Percentiles rank a stretch among this genome's conserved stretches.
phyloP scores from a whole-genome alignment of 495 filamentous ascomycete genomes.

The Penicillium simplicissimum region DNA sequence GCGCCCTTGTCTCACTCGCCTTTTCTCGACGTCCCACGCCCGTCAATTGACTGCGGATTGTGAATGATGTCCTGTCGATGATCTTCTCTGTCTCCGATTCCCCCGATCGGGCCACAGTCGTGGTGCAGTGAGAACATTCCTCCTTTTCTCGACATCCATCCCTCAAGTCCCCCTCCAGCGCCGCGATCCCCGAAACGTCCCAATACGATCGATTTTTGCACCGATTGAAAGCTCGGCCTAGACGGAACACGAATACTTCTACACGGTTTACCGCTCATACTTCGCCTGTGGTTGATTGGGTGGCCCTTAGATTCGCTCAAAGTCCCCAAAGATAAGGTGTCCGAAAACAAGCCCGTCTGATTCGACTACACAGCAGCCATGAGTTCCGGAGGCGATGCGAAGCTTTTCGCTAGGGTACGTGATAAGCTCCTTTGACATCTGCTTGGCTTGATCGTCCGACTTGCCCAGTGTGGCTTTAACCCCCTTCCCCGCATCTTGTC shows the following conservation, averaged over 20 bases:
- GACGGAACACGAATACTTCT: background rate
- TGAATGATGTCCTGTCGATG: conserved; percentile 23
- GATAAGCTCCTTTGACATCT: conserved; percentile 8
- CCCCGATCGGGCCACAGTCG: conserved; percentile 19
- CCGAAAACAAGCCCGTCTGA: conserved; percentile 15
- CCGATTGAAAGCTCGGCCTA: background rate
- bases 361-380: conserved; percentile 46
- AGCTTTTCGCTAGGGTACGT: conserved; percentile 98
- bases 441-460: conserved; percentile 19
- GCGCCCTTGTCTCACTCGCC: conserved; percentile 15
- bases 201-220: conserved; percentile 6
- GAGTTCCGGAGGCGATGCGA: conserved; percentile 91
- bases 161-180: conserved; percentile 12
- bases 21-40: conserved; percentile 10
- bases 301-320: conserved; percentile 11
- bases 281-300: conserved; percentile 20
- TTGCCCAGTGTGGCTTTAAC: conserved; percentile 10
- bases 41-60: conserved; percentile 2
- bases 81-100: conserved; percentile 17
- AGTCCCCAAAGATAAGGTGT: conserved; percentile 10
- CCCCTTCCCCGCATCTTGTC: conserved; percentile 27
- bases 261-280: background rate
- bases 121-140: conserved; percentile 24
- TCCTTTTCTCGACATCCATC: conserved; percentile 21
- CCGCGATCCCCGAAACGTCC: conserved; percentile 4